These are phyloP conservation scores for Xerocomellus intermedius DNA, from an alignment of 768 basidiomycete genomes.

Conservation along the genomic window DNA sequence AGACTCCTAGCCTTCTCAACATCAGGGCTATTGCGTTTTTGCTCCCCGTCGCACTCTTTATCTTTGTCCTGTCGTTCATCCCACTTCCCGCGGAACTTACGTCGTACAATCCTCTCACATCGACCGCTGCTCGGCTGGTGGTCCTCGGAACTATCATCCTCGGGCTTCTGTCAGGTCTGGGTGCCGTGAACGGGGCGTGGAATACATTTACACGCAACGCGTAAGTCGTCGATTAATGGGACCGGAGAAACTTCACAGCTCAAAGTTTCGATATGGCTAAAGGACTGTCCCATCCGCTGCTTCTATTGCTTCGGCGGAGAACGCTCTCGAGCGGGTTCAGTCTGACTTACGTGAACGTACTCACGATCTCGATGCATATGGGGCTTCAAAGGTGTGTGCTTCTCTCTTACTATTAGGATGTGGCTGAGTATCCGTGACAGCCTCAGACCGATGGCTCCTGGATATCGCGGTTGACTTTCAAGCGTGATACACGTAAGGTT, in stretches of 20 bases:
- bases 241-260: slow-evolving; percentile 3
- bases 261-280: slow-evolving; percentile 6
- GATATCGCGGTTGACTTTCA: slow-evolving; percentile 30
- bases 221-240: slow-evolving; percentile 25
- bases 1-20: slow-evolving; percentile 26
- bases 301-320: slow-evolving; percentile 51
- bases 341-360: slow-evolving; percentile 48
- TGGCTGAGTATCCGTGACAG: slow-evolving; percentile 17
- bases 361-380: slow-evolving; percentile 26
- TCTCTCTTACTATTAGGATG: neutral
- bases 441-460: slow-evolving; percentile 27
- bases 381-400: slow-evolving; percentile 24
- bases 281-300: slow-evolving; percentile 25
- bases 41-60: slow-evolving; percentile 51
- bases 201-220: slow-evolving; percentile 23
- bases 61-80: slow-evolving; percentile 62
- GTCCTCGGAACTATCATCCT: slow-evolving; percentile 77
- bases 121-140: slow-evolving; percentile 60
- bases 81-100: slow-evolving; percentile 58
- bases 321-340: slow-evolving; percentile 57
- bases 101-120: slow-evolving; percentile 42
- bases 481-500: slow-evolving; percentile 32
- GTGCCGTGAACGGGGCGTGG: slow-evolving; percentile 70
- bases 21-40: slow-evolving; percentile 28
- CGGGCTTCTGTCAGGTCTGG: slow-evolving; percentile 79